phyloP scores from a whole-genome alignment of 495 filamentous ascomycete species.

The Pyrenula massariospora region DNA sequence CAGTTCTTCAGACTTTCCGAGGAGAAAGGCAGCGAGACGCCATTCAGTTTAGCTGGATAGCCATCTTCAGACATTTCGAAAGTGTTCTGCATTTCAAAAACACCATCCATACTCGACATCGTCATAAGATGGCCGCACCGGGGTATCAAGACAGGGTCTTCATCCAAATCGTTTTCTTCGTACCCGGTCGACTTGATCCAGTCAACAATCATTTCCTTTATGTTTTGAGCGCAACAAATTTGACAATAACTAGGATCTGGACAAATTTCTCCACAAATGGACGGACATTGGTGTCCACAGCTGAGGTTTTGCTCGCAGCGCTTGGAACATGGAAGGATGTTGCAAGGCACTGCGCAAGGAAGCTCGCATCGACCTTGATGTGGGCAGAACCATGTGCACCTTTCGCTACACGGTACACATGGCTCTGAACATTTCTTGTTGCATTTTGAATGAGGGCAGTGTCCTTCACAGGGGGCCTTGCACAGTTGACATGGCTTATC shows the following conservation, averaged over 20 bases:
- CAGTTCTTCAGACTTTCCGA: slow-evolving; percentile 36
- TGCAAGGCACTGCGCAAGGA: slow-evolving; percentile 45
- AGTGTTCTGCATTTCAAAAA: slow-evolving; percentile 47
- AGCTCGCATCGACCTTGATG: slow-evolving; percentile 39
- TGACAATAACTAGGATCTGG: slow-evolving; percentile 41
- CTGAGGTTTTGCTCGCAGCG: slow-evolving; percentile 40
- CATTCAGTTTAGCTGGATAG: background rate
- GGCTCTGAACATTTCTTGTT: slow-evolving; percentile 42
- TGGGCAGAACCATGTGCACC: slow-evolving; percentile 39
- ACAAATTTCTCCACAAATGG: slow-evolving; percentile 50
- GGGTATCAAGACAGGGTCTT: slow-evolving; percentile 50
- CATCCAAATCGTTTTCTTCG: slow-evolving; percentile 42
- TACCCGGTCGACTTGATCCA: slow-evolving; percentile 37
- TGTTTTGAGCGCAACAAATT: slow-evolving; percentile 25
- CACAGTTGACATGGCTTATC: slow-evolving; percentile 36
- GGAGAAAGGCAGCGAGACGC: slow-evolving; percentile 26
- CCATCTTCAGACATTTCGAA: slow-evolving; percentile 24
- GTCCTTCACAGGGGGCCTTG: slow-evolving; percentile 38
- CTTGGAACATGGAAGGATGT: slow-evolving; percentile 46
- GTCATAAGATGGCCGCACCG: slow-evolving; percentile 58
- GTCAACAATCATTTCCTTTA: slow-evolving; percentile 39
- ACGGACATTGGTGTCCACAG: slow-evolving; percentile 56
- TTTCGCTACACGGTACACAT: slow-evolving; percentile 48
- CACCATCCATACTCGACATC: slow-evolving; percentile 48
- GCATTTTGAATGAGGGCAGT: slow-evolving; percentile 41